Evolutionary conservation across 192 early-diverging fungal species (phyloP).

Genomic region (Coemansia sp.): DNA sequence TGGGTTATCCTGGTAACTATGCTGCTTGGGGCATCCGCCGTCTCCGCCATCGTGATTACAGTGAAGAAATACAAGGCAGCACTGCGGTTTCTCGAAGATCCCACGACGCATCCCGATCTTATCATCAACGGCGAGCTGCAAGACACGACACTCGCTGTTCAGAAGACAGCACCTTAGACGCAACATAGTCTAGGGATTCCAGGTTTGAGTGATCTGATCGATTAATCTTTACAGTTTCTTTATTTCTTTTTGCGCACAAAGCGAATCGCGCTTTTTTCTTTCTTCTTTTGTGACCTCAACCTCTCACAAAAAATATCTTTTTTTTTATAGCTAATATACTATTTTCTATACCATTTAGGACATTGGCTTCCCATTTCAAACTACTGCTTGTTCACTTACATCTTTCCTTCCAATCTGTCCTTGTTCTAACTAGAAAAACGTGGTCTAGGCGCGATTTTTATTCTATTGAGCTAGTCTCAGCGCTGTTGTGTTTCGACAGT

Average conservation of each 20-base stretch:
- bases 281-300: not conserved
- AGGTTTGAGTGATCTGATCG: too few relatives aligned
- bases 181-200: not conserved
- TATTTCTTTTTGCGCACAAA: not conserved
- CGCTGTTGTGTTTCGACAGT: not conserved
- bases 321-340: not conserved
- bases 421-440: not conserved
- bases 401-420: not conserved
- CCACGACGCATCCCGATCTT: constrained; percentile 42
- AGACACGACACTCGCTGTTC: constrained; percentile 4
- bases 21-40: constrained; percentile 31
- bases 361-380: not conserved
- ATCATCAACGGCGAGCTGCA: constrained; percentile 40
- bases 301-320: not conserved
- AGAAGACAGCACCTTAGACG: constrained; percentile 1
- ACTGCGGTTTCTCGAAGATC: constrained; percentile 44
- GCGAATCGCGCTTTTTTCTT: constrained; percentile 3
- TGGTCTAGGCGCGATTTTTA: too few relatives aligned
- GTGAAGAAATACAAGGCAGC: constrained; percentile 35
- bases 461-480: too few relatives aligned
- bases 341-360: too few relatives aligned
- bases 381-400: not conserved
- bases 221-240: not conserved
- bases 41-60: constrained; percentile 39
- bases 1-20: constrained; percentile 49